phyloP scores from a whole-genome alignment of 2,329 filamentous ascomycete species.

The Xylogone sp. region DNA sequence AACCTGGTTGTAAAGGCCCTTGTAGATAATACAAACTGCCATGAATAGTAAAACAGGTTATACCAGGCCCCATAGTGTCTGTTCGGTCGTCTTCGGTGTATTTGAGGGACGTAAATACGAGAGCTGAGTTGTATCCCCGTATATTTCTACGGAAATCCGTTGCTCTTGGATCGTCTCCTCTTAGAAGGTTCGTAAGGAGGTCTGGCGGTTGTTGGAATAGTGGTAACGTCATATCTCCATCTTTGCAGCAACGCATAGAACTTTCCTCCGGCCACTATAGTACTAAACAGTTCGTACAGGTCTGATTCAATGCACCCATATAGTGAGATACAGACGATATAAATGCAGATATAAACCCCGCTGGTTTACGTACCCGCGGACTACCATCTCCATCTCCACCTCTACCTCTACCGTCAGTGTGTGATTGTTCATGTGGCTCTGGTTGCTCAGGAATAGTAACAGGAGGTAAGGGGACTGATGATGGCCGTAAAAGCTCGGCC shows the following conservation, averaged over 20 bases:
- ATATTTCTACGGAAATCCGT: slow-evolving; percentile 1
- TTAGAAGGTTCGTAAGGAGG: neutral
- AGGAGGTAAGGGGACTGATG: too few relatives aligned
- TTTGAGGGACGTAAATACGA: slow-evolving; percentile 1
- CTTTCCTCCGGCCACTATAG: neutral
- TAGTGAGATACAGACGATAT: neutral
- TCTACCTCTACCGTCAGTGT: too few relatives aligned
- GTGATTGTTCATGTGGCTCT: too few relatives aligned
- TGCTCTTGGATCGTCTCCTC: neutral
- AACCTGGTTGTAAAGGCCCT: neutral
- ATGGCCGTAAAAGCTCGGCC: too few relatives aligned
- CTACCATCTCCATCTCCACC: too few relatives aligned
- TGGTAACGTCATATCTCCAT: neutral
- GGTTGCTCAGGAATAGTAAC: too few relatives aligned
- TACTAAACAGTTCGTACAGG: neutral
- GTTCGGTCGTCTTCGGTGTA: neutral
- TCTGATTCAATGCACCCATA: neutral
- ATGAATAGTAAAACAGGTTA: slow-evolving; percentile 3
- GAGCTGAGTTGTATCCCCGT: neutral
- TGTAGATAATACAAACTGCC: neutral
- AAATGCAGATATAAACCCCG: neutral
- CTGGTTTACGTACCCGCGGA: too few relatives aligned
- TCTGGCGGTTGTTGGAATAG: neutral
- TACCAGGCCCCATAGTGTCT: neutral
- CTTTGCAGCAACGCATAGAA: neutral